Evolutionary conservation across 768 basidiomycete genomes (phyloP), one percentile per base, ranked within the genome.

Genomic region (Pleurotus platypus): DNA sequence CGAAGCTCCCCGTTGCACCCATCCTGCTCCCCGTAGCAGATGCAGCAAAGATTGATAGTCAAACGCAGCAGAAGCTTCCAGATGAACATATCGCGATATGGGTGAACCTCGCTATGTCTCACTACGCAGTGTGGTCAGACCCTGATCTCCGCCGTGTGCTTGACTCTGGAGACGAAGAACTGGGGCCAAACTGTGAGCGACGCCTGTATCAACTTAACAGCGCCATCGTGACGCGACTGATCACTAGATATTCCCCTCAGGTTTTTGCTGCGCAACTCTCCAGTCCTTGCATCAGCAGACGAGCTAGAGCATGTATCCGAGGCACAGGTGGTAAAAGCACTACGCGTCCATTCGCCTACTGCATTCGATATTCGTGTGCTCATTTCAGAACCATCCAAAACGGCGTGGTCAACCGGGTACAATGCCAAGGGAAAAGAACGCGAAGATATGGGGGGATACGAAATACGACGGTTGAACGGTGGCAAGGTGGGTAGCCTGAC

Each of bases 111-210:
- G 78, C 89, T 0, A 70, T 93, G n/a, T 88, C 89, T 4, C 82
- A 90, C 63, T 82, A 90, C 67, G 75, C 78, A 6, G 66, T 91
- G 7, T 92, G 88, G 89, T 64, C 69, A 2, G 80, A 89, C 62
- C 69, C 78, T 0, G 83, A 84, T 50, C 64, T 89, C 8, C 71
- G 81, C 22, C 68, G 76, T 51, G 76, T 71, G 27, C 69, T 86
- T 12, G 81, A 82, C 30, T 30, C 30, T 53, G 67, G 65, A 9
- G 15, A 43, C 13, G n/a, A 43, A 7, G 13, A 15, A 43, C 5
- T 43, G 13, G 15, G 5, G 60, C 74, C 42, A 43, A 9, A 43
- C 15, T 43, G 30, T 30, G 30, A 30, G 30, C 8, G 30, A 30
- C 9, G 30, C 7, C 2, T 30, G 30, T 11, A 30, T 43, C 20